Conservation (phyloP, 2,329 filamentous ascomycete genomes). For the Fusarium decemcellulare region DNA sequence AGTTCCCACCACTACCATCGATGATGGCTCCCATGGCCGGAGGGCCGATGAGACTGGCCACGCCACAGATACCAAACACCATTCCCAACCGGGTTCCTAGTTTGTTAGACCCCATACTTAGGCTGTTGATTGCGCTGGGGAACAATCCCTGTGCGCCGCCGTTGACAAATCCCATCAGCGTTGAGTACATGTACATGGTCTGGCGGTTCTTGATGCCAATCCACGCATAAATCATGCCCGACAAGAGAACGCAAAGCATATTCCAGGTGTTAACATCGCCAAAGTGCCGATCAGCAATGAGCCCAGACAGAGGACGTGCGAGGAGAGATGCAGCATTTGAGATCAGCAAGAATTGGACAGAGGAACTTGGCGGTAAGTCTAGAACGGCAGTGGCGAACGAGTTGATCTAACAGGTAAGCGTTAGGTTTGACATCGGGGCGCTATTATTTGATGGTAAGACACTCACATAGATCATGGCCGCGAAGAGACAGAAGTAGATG, state of each 20-base stretch:
- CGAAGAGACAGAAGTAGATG: background rate
- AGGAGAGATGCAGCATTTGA: background rate
- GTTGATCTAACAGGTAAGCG: background rate
- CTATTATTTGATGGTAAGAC: no score
- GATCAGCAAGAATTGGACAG: background rate
- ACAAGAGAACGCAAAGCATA: background rate
- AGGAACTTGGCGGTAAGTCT: background rate
- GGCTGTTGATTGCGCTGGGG: background rate
- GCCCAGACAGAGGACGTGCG: background rate
- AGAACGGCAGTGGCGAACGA: background rate
- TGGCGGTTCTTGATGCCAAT: background rate
- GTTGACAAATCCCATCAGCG: background rate
- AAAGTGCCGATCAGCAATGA: background rate
- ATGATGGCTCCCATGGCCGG: background rate
- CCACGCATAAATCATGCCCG: background rate
- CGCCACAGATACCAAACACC: background rate
- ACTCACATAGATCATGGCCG: background rate
- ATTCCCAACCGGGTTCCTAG: background rate
- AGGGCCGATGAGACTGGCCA: background rate
- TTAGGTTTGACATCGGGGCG: no score
- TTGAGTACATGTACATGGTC: background rate
- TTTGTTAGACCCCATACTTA: background rate
- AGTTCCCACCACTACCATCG: background rate
- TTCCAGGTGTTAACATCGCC: background rate
- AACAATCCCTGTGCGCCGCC: background rate